phyloP scores from a whole-genome alignment of 805 yeast species.

The Teunomyces atbi region DNA sequence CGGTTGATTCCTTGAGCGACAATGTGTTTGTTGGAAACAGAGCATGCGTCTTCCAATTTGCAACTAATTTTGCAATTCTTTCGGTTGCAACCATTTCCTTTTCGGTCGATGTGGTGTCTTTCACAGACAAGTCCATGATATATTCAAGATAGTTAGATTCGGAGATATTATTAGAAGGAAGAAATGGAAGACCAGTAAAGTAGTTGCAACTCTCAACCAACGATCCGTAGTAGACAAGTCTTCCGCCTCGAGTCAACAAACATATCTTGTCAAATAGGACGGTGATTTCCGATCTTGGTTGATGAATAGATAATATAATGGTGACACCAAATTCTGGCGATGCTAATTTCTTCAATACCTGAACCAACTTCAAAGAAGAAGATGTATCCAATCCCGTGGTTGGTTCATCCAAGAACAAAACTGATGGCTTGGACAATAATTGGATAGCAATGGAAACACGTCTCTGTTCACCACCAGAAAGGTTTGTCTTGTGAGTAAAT shows the following conservation, averaged over 20 bases:
- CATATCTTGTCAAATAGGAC: constrained; percentile 65
- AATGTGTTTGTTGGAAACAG: constrained; percentile 1
- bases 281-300: constrained; percentile 77
- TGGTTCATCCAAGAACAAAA: constrained; percentile 81
- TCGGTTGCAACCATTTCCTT: constrained; percentile 21
- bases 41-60: constrained; percentile 22
- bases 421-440: constrained; percentile 69
- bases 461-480: constrained; percentile 85
- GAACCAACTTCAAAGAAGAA: constrained; percentile 64
- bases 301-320: constrained; percentile 75
- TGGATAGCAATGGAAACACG: constrained; percentile 77
- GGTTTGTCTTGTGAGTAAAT: constrained; percentile 49
- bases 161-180: neutral
- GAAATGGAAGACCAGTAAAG: constrained; percentile 36
- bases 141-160: constrained; percentile 25
- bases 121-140: constrained; percentile 37
- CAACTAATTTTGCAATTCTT: constrained; percentile 26
- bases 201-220: constrained; percentile 44
- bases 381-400: constrained; percentile 85
- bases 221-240: constrained; percentile 45
- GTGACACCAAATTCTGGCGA: constrained; percentile 60
- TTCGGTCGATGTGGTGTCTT: constrained; percentile 28
- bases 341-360: constrained; percentile 52
- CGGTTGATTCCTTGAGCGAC: constrained; percentile 13
- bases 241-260: constrained; percentile 61